A percentile compares a stretch with the other conserved stretches of the same genome.
Evolutionary conservation across 202 grass and related monocot species (phyloP).

Genomic region (Setaria italica): DNA sequence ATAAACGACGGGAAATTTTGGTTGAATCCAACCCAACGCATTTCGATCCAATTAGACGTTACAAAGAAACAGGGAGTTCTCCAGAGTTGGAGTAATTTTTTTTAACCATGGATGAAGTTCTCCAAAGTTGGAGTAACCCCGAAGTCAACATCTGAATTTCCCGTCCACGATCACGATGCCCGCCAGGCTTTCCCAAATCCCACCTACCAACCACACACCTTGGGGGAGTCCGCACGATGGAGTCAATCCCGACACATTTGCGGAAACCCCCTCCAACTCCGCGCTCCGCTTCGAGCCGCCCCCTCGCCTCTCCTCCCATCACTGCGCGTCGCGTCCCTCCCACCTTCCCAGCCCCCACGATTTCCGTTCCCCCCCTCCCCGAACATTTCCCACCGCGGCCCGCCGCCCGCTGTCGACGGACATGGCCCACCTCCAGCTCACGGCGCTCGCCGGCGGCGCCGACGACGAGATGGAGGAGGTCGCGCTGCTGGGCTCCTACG

Average conservation of each 20-base stretch:
- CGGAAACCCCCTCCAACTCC: not conserved
- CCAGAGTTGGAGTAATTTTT: no score
- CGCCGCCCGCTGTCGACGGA: not conserved
- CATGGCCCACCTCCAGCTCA: conserved; percentile 80
- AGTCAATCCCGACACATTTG: conserved; percentile 24
- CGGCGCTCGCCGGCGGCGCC: conserved; percentile 41
- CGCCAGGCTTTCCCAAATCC: not conserved
- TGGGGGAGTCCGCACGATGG: not conserved
- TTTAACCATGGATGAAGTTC: no score
- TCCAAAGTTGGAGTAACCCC: no score
- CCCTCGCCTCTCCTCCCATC: not conserved
- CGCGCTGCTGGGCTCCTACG: conserved; percentile 74
- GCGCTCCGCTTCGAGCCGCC: fast-evolving
- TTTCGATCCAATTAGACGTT: no score
- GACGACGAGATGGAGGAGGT: conserved; percentile 82
- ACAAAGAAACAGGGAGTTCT: no score
- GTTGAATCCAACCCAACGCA: no score
- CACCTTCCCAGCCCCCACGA: not conserved
- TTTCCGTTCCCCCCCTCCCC: not conserved
- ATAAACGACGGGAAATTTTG: no score
- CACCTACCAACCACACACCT: not conserved
- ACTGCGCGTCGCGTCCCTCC: not conserved
- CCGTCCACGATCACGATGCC: no score
- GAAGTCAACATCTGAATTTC: no score
- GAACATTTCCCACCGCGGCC: not conserved